Conservation (phyloP, 2,329 filamentous ascomycete genomes). For the Xylaria sp. region DNA sequence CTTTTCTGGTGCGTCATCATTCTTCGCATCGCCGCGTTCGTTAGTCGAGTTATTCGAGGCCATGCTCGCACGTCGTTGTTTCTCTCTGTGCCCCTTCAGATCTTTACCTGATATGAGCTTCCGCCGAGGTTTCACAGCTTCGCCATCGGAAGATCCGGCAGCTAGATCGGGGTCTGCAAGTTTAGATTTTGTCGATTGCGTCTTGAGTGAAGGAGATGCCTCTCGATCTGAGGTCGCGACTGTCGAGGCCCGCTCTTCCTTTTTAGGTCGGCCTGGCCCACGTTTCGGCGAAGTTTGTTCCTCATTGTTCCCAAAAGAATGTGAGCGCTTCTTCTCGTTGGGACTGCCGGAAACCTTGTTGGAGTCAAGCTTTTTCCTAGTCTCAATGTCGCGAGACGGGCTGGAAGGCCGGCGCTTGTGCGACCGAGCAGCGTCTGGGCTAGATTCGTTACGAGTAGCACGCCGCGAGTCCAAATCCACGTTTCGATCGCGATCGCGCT, state of each 20-base stretch:
- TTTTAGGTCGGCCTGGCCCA: conserved; percentile 56
- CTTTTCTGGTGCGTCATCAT: conserved; percentile 55
- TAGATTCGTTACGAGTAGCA: conserved; percentile 46
- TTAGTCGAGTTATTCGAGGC: conserved; percentile 58
- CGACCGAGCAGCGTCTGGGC: conserved; percentile 45
- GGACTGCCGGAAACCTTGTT: conserved; percentile 46
- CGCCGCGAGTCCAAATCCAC: conserved; percentile 48
- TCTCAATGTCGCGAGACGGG: conserved; percentile 49
- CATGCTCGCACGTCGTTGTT: conserved; percentile 61
- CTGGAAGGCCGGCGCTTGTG: conserved; percentile 54
- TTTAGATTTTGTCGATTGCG: conserved; percentile 50
- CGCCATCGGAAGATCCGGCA: conserved; percentile 58
- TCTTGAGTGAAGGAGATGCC: conserved; percentile 52
- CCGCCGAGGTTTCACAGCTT: conserved; percentile 60
- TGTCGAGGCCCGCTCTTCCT: conserved; percentile 54
- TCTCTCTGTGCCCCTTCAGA: conserved; percentile 60
- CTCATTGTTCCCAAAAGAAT: conserved; percentile 49
- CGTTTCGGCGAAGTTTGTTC: conserved; percentile 54
- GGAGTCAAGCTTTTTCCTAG: conserved; percentile 46
- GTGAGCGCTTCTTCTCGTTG: conserved; percentile 52
- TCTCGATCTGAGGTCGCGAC: conserved; percentile 57
- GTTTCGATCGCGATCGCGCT: conserved; percentile 44
- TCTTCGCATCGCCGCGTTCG: conserved; percentile 53
- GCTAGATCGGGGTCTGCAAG: conserved; percentile 57
- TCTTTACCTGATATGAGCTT: conserved; percentile 68